These are phyloP conservation scores for Xylariales sp. DNA, from an alignment of 2,329 filamentous ascomycete genomes.

Conservation along the genomic window DNA sequence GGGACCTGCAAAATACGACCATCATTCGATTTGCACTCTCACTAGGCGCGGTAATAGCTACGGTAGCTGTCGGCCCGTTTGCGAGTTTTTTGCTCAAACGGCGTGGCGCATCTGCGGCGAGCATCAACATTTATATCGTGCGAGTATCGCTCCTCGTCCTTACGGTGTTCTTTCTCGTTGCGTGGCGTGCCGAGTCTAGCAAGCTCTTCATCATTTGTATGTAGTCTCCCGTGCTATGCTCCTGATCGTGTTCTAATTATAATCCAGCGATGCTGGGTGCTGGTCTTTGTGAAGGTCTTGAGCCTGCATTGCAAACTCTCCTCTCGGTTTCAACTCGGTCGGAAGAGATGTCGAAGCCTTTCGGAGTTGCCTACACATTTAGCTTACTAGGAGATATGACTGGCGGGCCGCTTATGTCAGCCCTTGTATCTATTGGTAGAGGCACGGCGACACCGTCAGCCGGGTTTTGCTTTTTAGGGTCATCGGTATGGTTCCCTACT, in stretches of 20 bases:
- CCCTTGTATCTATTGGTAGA: constrained; percentile 9
- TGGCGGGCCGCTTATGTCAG: background rate
- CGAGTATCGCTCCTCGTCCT: background rate
- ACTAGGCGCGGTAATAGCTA: constrained; percentile 9
- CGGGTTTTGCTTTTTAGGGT: constrained; percentile 11
- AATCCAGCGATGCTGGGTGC: constrained; percentile 1
- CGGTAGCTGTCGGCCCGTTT: background rate
- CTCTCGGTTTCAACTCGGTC: constrained; percentile 2
- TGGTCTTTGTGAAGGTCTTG: constrained; percentile 5
- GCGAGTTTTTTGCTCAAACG: background rate
- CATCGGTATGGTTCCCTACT: background rate
- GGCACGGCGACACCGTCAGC: background rate
- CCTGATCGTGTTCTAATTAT: background rate
- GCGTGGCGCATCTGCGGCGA: background rate
- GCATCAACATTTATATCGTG: background rate
- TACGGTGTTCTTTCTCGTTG: background rate
- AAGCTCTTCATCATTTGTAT: constrained; percentile 4
- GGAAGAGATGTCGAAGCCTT: background rate
- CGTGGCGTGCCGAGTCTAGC: background rate
- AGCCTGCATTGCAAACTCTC: background rate
- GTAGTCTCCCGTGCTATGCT: background rate
- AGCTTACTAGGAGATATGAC: constrained; percentile 8
- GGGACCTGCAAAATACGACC: constrained; percentile 4
- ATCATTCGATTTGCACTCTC: constrained; percentile 2
- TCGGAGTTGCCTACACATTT: constrained; percentile 1